Evolutionary conservation across 352 stramenopile species (phyloP).

Genomic region (Plasmopara halstedii): DNA sequence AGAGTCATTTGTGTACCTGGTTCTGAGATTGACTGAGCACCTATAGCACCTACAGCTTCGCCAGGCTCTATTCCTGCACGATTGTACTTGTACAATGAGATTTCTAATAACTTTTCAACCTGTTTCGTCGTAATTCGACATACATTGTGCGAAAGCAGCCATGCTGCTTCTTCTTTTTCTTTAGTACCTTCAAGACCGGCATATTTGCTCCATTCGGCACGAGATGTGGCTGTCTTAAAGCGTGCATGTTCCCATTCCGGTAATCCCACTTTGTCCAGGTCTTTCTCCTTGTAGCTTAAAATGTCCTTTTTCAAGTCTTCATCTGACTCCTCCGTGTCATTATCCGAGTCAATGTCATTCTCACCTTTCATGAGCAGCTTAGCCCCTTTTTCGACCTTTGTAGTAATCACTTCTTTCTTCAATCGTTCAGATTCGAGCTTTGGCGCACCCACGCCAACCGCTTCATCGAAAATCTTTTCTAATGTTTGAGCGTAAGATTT

Average conservation of each 20-base stretch:
- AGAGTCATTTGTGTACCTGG: slow-evolving; percentile 95
- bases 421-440: slow-evolving; percentile 14
- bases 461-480: slow-evolving; percentile 57
- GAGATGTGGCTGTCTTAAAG: slow-evolving; percentile 41
- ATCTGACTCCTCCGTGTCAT: slow-evolving; percentile 43
- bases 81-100: slow-evolving; percentile 82
- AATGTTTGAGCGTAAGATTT: slow-evolving; percentile 61
- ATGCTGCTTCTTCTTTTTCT: slow-evolving; percentile 69
- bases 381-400: slow-evolving; percentile 53
- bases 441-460: slow-evolving; percentile 10
- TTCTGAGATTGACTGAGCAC: slow-evolving; percentile 96
- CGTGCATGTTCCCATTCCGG: slow-evolving; percentile 48
- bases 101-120: slow-evolving; percentile 68
- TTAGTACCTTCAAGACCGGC: slow-evolving; percentile 38
- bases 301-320: slow-evolving; percentile 43
- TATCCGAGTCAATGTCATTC: slow-evolving; percentile 25
- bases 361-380: slow-evolving; percentile 46
- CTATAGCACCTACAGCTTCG: slow-evolving; percentile 96
- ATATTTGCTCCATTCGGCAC: slow-evolving; percentile 47
- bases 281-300: slow-evolving; percentile 58
- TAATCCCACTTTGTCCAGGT: slow-evolving; percentile 50
- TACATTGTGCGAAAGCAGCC: slow-evolving; percentile 85
- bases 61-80: slow-evolving; percentile 89
- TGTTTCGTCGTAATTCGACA: slow-evolving; percentile 84
- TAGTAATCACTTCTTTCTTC: slow-evolving; percentile 53